phyloP scores from a whole-genome alignment of 345 rosid species.

The Murraya koenigii region DNA sequence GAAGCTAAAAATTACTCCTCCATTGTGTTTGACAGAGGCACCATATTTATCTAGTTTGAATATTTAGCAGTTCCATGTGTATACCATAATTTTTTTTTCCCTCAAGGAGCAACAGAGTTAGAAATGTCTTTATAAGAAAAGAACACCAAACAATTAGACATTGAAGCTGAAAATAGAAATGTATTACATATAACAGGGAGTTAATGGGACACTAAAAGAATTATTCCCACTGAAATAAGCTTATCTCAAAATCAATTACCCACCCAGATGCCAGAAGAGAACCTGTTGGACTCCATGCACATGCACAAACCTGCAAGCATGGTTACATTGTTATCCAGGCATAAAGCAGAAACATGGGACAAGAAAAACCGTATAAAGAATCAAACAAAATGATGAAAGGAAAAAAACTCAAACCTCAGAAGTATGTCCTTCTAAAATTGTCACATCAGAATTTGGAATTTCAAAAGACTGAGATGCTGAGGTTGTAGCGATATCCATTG shows the following conservation, averaged over 20 bases:
- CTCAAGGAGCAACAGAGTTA: not conserved
- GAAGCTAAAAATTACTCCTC: not conserved
- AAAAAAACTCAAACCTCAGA: conserved; percentile 68
- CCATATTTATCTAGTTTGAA: not conserved
- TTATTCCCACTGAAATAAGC: conserved; percentile 4
- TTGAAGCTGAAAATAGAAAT: not conserved
- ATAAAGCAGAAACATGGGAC: not conserved
- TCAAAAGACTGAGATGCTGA: conserved; percentile 59
- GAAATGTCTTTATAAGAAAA: not conserved
- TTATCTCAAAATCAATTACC: conserved; percentile 26
- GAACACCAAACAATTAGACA: not conserved
- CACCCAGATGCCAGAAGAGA: conserved; percentile 99
- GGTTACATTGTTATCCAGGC: not conserved
- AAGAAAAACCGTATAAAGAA: conserved; percentile 2
- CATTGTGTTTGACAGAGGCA: not conserved
- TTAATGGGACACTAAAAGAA: not conserved
- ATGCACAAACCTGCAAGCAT: conserved; percentile 79
- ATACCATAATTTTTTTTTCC: not conserved
- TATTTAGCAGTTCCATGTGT: conserved; percentile 2
- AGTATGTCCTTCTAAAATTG: conserved; percentile 94
- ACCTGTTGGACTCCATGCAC: conserved; percentile 99
- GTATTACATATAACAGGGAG: not conserved
- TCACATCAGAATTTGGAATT: conserved; percentile 84
- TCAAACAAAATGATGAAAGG: not conserved
- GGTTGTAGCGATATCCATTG: conserved; percentile 63